These are phyloP conservation scores for Tieghemostelium lacteum DNA, from an alignment of 78 protist genomes.

Conservation along the genomic window DNA sequence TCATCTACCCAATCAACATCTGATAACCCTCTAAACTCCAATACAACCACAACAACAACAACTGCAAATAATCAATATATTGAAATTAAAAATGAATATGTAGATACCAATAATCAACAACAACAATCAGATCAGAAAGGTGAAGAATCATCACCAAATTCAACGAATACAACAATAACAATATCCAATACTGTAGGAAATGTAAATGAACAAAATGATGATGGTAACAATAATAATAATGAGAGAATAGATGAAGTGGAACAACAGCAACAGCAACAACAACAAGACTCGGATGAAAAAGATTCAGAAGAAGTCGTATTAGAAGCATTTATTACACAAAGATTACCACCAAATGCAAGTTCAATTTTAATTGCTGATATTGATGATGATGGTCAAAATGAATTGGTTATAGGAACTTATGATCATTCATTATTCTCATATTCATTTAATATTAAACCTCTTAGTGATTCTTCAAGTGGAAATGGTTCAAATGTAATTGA, in stretches of 20 bases:
- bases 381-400: constrained; percentile 62
- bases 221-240: too few species aligned
- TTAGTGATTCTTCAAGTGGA: background rate
- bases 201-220: background rate
- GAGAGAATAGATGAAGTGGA: background rate
- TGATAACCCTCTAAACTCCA: background rate
- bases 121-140: background rate
- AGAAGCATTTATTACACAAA: constrained; percentile 29
- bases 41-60: background rate
- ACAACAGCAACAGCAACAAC: too few species aligned
- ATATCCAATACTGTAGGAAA: too few species aligned
- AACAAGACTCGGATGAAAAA: too few species aligned
- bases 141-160: background rate
- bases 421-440: constrained; percentile 57
- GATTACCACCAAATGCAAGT: constrained; percentile 69
- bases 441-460: background rate
- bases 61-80: background rate
- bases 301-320: background rate
- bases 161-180: too few species aligned
- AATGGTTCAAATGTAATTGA: background rate
- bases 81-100: background rate
- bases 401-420: constrained; percentile 63
- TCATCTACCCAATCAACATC: background rate
- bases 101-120: background rate
- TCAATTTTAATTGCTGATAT: constrained; percentile 60